These are phyloP conservation scores for Solanum ossicruentum DNA, from an alignment of 257 asterid species.

Conservation along the genomic window DNA sequence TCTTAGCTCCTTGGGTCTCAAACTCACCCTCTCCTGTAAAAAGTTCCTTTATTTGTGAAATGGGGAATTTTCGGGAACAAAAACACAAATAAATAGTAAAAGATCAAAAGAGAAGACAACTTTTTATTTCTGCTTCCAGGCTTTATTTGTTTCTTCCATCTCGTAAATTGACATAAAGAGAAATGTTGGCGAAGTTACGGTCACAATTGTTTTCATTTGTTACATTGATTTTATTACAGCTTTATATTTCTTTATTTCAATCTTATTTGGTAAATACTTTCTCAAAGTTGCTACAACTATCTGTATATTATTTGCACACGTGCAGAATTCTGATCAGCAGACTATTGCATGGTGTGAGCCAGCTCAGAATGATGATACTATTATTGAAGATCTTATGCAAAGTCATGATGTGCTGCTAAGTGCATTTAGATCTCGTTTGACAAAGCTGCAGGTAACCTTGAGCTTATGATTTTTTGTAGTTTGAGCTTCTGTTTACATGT, in stretches of 20 bases:
- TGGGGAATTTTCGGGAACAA: not conserved
- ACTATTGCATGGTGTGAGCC: slow-evolving; percentile 23
- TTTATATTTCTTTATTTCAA: not conserved
- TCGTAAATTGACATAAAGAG: not conserved
- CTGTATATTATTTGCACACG: not conserved
- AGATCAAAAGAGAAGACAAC: not conserved
- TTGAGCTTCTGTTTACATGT: not conserved
- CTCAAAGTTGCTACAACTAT: not conserved
- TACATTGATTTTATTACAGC: not conserved
- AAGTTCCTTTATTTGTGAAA: not conserved
- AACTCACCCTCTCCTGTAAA: not conserved
- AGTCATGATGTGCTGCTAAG: slow-evolving; percentile 72
- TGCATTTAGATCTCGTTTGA: slow-evolving; percentile 68
- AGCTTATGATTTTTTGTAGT: not conserved
- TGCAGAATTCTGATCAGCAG: slow-evolving; percentile 22
- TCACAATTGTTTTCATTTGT: not conserved
- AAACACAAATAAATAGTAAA: not conserved
- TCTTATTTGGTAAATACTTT: not conserved
- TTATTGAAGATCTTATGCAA: slow-evolving; percentile 56
- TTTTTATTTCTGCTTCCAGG: not conserved
- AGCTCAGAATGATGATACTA: slow-evolving; percentile 24
- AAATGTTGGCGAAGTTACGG: not conserved
- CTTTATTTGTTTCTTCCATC: not conserved
- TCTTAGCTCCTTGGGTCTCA: not conserved
- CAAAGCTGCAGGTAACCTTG: slow-evolving; percentile 75